Conservation (phyloP, 2,329 filamentous ascomycete species). For the Claviceps sp. region DNA sequence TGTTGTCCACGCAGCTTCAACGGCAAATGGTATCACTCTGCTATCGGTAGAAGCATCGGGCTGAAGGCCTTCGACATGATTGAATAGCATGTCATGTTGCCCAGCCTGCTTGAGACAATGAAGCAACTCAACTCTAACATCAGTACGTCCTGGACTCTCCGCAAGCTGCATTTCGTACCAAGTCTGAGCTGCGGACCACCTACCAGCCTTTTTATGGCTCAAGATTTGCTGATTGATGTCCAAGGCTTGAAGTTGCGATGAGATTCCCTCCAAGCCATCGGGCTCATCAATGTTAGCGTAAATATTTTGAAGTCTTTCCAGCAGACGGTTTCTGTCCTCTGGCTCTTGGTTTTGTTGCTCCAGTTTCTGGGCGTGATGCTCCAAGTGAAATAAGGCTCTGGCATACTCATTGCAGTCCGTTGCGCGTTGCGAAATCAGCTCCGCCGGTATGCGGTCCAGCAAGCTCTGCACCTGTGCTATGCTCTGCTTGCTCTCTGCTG, state of each 20-base stretch:
- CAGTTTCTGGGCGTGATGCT: slow-evolving; percentile 62
- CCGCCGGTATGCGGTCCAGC: slow-evolving; percentile 52
- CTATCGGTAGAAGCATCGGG: slow-evolving; percentile 36
- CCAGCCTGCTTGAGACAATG: slow-evolving; percentile 90
- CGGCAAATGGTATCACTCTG: slow-evolving; percentile 65
- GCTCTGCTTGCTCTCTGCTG: slow-evolving; percentile 31
- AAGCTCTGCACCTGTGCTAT: slow-evolving; percentile 35
- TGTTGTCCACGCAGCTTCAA: slow-evolving; percentile 86
- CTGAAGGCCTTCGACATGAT: slow-evolving; percentile 70
- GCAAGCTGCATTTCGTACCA: slow-evolving; percentile 92
- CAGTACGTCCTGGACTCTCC: slow-evolving; percentile 60
- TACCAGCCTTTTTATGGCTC: slow-evolving; percentile 81
- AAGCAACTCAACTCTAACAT: slow-evolving; percentile 71
- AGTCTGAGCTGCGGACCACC: slow-evolving; percentile 89
- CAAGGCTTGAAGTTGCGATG: slow-evolving; percentile 71
- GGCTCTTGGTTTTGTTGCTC: slow-evolving; percentile 30
- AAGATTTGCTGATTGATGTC: slow-evolving; percentile 88
- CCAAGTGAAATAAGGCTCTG: slow-evolving; percentile 84
- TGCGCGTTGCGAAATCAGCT: slow-evolving; percentile 66
- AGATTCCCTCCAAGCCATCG: slow-evolving; percentile 90
- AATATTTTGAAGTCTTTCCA: slow-evolving; percentile 76
- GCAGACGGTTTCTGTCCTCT: slow-evolving; percentile 47
- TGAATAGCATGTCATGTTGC: slow-evolving; percentile 78
- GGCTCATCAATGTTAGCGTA: slow-evolving; percentile 97
- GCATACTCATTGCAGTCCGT: slow-evolving; percentile 92